Base-by-base conservation (phyloP, 352 stramenopile species). In the Phytopythium aichiense region DNA sequence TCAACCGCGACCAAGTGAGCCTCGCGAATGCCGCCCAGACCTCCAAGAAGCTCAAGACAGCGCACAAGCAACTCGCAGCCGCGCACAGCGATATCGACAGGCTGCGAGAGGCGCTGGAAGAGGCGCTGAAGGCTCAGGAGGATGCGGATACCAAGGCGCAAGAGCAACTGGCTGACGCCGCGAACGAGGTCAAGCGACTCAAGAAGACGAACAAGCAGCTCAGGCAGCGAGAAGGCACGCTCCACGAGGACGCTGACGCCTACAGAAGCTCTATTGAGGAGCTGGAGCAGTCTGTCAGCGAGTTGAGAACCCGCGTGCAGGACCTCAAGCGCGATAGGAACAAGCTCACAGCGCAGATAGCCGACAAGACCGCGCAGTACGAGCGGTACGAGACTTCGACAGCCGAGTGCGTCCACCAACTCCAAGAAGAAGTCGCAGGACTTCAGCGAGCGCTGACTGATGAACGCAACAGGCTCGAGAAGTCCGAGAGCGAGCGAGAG, bases 401-500 rank as follows among this genome's bases (percentile, higher is more conserved):
- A n/a, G 66, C 71, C 11, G 73, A 73, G 43, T 80, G 76, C 58
- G 75, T 87, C 0, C 71, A 79, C 58, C 66, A 62, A 11, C 73
- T 58, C 88, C 63, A 71, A 84, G 50, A 51, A 46, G 1, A 68
- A 62, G 15, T 79, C 54, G 68, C 69, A 33, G 50, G 54, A 2
- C 33, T 81, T 7, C 73, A 89, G 62, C 77, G 82, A 25, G 64
- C 70, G 5, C 61, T 78, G 43, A 60, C 55, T 4, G 40, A 61
- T 18, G 81, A 91, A 59, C 67, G 68, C 11, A 69, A 83, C 16
- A 84, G 84, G 58, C 75, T 76, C 54, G 81, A 81, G 60, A 76
- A 83, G 48, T 43, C 73, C 13, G 78, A 91, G 45, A 72, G 49
- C 13, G 56, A 64, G 15, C 61, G 70, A 7, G 68, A 68, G 22